Evolutionary conservation across 2,329 filamentous ascomycete genomes (phyloP), one percentile per base, ranked within the genome.

Genomic region (Beauveria varroae): DNA sequence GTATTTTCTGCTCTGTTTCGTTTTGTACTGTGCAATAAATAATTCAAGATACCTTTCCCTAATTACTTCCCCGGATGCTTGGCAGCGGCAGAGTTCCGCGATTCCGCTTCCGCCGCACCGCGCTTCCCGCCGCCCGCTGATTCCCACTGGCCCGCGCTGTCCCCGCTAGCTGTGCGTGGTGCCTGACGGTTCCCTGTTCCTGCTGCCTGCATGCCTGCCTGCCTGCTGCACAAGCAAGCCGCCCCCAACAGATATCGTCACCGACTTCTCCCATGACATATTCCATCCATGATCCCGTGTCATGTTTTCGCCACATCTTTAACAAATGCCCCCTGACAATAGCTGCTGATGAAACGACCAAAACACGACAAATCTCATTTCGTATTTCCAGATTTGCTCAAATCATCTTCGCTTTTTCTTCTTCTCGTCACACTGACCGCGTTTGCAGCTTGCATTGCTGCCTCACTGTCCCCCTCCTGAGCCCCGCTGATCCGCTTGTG

Each of bases 231-330:
- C 22, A 18, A 30, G 24, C 41, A 24, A 37, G 30, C 30, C 43
- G 40, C 56, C 57, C 57, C 57, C 57, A 60, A 60, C 57, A 54
- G 54, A 60, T 60, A 60, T 60, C 57, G 49, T 60, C 57, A 60
- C 57, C 50, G 57, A 60, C 57, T 47, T 60, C 28, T n/a, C 14
- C 46, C 41, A 30, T 47, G 37, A 52, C 57, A 37, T 59, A 59
- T 41, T 7, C 34, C 34, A 37, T 37, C 34, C 12, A 37, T 54
- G 20, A 50, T 50, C 44, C 44, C 34, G 57, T 59, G 47, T 60
- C 40, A 60, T 53, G 16, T 46, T 46, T 60, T 60, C 26, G 57
- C 50, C 50, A 60, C 50, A 18, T 52, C 47, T 24, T 26, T 26
- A 26, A 43, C 34, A 26, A 51, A 43, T 52, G 18, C 12, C 16